Conservation (phyloP, 2,329 filamentous ascomycete genomes). For the Venturia asperata region DNA sequence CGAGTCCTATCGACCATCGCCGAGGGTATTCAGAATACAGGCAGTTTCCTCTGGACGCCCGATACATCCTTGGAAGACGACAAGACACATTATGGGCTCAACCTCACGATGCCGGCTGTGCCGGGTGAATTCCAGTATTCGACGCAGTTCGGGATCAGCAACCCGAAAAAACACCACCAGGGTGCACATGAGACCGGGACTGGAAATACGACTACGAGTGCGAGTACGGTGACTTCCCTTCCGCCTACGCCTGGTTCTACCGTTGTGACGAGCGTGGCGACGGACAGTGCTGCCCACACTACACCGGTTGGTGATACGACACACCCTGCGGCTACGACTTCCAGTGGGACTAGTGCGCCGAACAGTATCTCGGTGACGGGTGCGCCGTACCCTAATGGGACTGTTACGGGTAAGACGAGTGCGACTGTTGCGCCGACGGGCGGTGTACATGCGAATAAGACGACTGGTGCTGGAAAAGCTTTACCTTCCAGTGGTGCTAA, state of each 20-base stretch:
- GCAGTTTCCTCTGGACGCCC: constrained; percentile 50
- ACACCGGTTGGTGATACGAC: neutral
- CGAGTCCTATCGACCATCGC: constrained; percentile 45
- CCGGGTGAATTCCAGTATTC: constrained; percentile 10
- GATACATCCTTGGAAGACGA: constrained; percentile 41
- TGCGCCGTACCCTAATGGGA: neutral
- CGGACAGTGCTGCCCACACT: neutral
- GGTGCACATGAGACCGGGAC: neutral
- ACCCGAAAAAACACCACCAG: neutral
- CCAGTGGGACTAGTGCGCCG: neutral
- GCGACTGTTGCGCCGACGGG: neutral
- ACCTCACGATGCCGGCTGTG: constrained; percentile 50
- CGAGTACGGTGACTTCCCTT: neutral
- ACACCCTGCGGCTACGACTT: neutral
- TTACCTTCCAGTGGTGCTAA: neutral
- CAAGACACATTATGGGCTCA: constrained; percentile 51
- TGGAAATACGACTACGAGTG: neutral
- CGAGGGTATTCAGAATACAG: constrained; percentile 50
- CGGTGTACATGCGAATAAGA: neutral
- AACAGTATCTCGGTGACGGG: neutral
- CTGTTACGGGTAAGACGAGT: neutral
- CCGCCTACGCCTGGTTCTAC: neutral
- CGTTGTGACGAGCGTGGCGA: neutral
- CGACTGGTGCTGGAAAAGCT: neutral
- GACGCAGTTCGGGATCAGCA: constrained; percentile 15